Evolutionary conservation across 345 rosid genomes (phyloP).

Genomic region (Sonneratia alba): DNA sequence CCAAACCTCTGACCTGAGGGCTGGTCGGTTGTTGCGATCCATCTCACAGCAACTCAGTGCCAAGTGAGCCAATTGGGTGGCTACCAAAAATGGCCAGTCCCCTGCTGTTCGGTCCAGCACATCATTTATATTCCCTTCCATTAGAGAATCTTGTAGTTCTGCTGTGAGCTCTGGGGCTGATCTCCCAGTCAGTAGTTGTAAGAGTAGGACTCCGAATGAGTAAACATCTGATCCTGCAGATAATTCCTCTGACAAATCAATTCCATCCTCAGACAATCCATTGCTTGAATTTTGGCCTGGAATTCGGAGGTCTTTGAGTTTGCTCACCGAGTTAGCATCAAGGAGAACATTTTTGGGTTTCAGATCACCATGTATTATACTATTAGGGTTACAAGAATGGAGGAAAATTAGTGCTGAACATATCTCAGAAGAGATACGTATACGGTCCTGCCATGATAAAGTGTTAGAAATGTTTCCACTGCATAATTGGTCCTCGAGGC

Average conservation of each 20-base stretch:
- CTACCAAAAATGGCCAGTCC: constrained; percentile 83
- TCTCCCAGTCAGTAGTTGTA: constrained; percentile 64
- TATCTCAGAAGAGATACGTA: constrained; percentile 45
- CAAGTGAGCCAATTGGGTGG: constrained; percentile 61
- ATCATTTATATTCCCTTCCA: constrained; percentile 34
- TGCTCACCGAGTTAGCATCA: constrained; percentile 58
- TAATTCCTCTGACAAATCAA: constrained; percentile 32
- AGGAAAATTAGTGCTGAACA: constrained; percentile 79
- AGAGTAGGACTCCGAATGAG: constrained; percentile 62
- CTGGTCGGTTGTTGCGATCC: constrained; percentile 50
- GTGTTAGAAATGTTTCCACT: constrained; percentile 57
- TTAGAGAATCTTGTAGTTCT: constrained; percentile 53
- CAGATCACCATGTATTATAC: constrained; percentile 34
- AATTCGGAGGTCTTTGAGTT: constrained; percentile 63
- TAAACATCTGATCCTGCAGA: constrained; percentile 71
- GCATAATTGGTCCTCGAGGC: constrained; percentile 77
- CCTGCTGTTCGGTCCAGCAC: constrained; percentile 83
- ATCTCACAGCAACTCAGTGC: constrained; percentile 80
- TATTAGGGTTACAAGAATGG: constrained; percentile 58
- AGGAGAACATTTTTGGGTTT: constrained; percentile 72
- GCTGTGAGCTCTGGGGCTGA: constrained; percentile 40
- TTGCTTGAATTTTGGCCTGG: constrained; percentile 4
- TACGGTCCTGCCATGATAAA: constrained; percentile 73
- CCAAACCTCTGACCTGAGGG: constrained; percentile 67
- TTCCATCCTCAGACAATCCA: background rate